These are phyloP conservation scores for Lonicera japonica DNA, from an alignment of 129 eudicot genomes.

Conservation along the genomic window DNA sequence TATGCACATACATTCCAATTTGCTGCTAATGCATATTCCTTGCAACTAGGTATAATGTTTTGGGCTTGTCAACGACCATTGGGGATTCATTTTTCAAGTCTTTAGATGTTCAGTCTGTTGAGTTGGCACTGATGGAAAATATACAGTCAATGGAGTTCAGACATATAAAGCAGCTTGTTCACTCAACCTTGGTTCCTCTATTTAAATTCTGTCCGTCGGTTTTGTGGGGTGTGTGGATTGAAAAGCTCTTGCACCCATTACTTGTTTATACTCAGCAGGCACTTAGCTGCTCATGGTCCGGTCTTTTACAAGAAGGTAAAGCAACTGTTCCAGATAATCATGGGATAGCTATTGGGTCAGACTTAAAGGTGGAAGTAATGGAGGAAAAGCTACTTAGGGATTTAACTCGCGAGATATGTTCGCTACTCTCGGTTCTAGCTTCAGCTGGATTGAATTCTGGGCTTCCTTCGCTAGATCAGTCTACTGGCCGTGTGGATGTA, in stretches of 20 bases:
- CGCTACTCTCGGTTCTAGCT: slow-evolving; percentile 55
- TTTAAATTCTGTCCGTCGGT: slow-evolving; percentile 68
- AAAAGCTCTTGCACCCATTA: slow-evolving; percentile 76
- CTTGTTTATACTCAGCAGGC: slow-evolving; percentile 52
- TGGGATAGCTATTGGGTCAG: slow-evolving; percentile 56
- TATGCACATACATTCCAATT: background rate
- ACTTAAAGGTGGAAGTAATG: slow-evolving; percentile 90
- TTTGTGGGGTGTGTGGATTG: slow-evolving; percentile 76
- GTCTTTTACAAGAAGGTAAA: slow-evolving; percentile 76
- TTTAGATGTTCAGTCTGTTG: slow-evolving; percentile 47
- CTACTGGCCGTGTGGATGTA: slow-evolving; percentile 37
- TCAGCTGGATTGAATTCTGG: slow-evolving; percentile 62
- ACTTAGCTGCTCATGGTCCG: slow-evolving; percentile 76
- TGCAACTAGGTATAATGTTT: slow-evolving; percentile 65
- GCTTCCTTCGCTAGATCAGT: slow-evolving; percentile 58
- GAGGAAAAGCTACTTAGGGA: slow-evolving; percentile 91
- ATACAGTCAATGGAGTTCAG: slow-evolving; percentile 86
- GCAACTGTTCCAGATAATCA: slow-evolving; percentile 83
- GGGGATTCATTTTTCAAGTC: slow-evolving; percentile 76
- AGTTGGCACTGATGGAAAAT: slow-evolving; percentile 77
- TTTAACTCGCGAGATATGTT: slow-evolving; percentile 84
- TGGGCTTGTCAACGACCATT: slow-evolving; percentile 86
- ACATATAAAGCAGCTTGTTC: slow-evolving; percentile 79
- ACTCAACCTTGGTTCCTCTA: slow-evolving; percentile 61
- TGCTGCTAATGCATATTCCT: slow-evolving; percentile 8